Evolutionary conservation across 371 early-diverging fungal genomes (phyloP).

Genomic region (Mortierella sp.): DNA sequence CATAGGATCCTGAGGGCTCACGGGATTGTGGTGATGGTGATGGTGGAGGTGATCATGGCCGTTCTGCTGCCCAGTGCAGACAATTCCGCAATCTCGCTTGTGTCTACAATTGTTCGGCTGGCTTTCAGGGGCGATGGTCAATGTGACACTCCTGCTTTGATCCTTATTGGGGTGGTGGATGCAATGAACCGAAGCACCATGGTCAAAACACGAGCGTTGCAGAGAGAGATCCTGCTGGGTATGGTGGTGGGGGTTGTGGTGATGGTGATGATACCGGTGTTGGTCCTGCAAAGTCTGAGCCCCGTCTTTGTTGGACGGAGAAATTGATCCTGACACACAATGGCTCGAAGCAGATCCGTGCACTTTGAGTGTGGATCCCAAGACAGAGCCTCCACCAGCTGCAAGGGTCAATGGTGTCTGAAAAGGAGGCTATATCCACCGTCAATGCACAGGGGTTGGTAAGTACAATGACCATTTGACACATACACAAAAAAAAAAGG

Average conservation of each 20-base stretch:
- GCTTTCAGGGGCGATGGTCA: background rate
- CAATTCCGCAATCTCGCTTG: background rate
- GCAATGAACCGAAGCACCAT: too few species aligned
- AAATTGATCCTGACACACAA: background rate
- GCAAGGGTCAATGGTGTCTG: conserved; percentile 53
- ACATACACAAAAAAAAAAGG: too few species aligned
- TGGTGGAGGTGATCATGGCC: too few species aligned
- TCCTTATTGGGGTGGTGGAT: background rate
- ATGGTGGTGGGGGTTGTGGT: conserved; percentile 6
- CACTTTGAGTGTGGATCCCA: conserved; percentile 25
- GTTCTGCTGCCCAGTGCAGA: background rate
- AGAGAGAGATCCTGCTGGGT: background rate
- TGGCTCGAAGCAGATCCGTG: background rate
- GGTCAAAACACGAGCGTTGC: too few species aligned
- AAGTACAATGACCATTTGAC: background rate
- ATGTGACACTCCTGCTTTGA: background rate
- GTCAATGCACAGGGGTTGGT: background rate
- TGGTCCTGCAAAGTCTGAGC: background rate
- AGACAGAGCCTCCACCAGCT: conserved; percentile 43
- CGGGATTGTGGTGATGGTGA: background rate
- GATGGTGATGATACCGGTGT: conserved; percentile 5
- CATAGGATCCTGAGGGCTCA: conserved; percentile 3
- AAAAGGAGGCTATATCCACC: conserved; percentile 37
- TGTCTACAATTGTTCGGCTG: background rate
- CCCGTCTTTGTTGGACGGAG: background rate